A percentile compares a stretch with the other conserved stretches of the same genome.
These are phyloP conservation scores for Trichoderma sp. DNA, from an alignment of 2,329 filamentous ascomycete genomes.

Conservation along the genomic window DNA sequence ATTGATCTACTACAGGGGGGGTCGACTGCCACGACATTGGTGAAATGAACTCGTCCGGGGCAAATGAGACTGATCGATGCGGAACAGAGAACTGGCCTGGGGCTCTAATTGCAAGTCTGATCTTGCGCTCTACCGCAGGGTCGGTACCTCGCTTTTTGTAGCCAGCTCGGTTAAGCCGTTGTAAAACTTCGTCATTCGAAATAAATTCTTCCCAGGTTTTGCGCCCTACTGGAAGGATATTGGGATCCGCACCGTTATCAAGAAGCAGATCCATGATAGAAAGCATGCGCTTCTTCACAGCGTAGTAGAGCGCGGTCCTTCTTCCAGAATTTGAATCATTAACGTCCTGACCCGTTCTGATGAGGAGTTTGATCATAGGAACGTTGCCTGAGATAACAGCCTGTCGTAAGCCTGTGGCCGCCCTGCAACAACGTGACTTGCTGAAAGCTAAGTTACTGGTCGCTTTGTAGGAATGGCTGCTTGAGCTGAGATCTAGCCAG, in stretches of 20 bases:
- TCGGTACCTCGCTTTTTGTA: neutral
- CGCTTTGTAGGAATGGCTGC: neutral
- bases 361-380: neutral
- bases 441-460: constrained; percentile 2
- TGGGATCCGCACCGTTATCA: neutral
- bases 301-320: constrained; percentile 15
- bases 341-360: neutral
- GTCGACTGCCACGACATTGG: neutral
- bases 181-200: neutral
- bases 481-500: constrained; percentile 1
- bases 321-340: neutral
- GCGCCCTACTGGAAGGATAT: neutral
- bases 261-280: constrained; percentile 6
- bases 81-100: neutral
- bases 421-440: constrained; percentile 14
- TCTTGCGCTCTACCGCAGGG: neutral
- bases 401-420: neutral
- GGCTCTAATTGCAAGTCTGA: neutral
- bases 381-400: neutral
- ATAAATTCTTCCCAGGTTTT: constrained; percentile 10
- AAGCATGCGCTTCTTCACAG: constrained; percentile 8
- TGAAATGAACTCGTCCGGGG: neutral
- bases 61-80: neutral
- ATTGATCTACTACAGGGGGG: neutral
- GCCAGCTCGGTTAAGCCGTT: neutral